Evolutionary conservation across 1,284 basidiomycete genomes (phyloP).

Genomic region (Naganishia liquefaciens): DNA sequence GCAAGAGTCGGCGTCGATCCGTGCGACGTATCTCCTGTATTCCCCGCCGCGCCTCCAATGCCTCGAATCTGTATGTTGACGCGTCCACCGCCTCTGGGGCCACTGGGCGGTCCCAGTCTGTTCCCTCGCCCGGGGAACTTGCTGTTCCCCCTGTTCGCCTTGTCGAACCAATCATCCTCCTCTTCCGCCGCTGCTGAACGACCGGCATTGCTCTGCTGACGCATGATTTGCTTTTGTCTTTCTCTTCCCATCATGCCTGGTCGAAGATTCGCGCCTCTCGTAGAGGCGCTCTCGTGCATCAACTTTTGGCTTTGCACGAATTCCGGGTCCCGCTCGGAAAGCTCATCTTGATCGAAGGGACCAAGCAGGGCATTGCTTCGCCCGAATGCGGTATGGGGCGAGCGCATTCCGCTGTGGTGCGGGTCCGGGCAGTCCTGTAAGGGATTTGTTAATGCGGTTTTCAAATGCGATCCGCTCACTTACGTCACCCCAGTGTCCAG

Average conservation of each 20-base stretch:
- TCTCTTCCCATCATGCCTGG: slow-evolving; percentile 26
- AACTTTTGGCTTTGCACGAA: slow-evolving; percentile 17
- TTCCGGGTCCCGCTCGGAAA: slow-evolving; percentile 3
- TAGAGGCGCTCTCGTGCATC: slow-evolving; percentile 11
- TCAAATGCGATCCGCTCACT: neutral
- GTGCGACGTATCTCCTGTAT: neutral
- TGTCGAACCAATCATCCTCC: slow-evolving; percentile 24
- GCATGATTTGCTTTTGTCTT: slow-evolving; percentile 17
- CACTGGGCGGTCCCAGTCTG: slow-evolving; percentile 1
- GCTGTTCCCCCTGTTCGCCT: slow-evolving; percentile 1
- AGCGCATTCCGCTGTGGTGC: neutral
- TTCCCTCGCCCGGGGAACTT: slow-evolving; percentile 14
- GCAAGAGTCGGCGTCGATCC: neutral
- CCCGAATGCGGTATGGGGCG: slow-evolving; percentile 10
- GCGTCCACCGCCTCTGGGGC: neutral
- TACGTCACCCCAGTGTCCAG: slow-evolving; percentile 26
- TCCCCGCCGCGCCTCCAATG: neutral
- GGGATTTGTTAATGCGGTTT: neutral
- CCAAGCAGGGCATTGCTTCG: slow-evolving; percentile 1
- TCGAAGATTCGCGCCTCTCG: slow-evolving; percentile 6
- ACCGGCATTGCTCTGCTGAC: slow-evolving; percentile 8
- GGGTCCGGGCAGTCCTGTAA: slow-evolving; percentile 11
- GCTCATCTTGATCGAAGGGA: slow-evolving; percentile 1
- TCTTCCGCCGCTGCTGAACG: slow-evolving; percentile 1
- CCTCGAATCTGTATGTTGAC: slow-evolving; percentile 22